Base-by-base conservation (phyloP, 345 rosid genomes). In the Passiflora organensis region DNA sequence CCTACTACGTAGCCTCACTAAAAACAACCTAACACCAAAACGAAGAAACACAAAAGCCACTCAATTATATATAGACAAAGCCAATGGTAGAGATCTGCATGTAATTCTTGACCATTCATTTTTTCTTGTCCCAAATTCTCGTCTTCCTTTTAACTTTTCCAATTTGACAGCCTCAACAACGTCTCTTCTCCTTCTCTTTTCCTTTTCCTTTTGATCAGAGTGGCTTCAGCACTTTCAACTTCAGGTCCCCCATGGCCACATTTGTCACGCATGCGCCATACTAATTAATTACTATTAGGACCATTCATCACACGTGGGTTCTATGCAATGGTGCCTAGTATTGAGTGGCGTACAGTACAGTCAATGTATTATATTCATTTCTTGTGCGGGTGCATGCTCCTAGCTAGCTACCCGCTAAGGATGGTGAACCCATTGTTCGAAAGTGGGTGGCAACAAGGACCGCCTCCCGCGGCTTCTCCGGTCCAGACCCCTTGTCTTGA, bases 221-320 rank as follows among this genome's bases (percentile, higher is more conserved):
- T n/a, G n/a, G n/a, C n/a, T n/a, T n/a, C n/a, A n/a, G 13, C 34
- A 28, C 34, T 2, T 28, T 28, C 3, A 28, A 28, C 3, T 19
- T 8, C 0, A 43, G 46, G 48, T 44, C 48, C 48, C 48, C 22
- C 20, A 12, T 6, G 48, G 48, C 48, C 48, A 3, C 16, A 14
- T 1, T n/a, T 13, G 17, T 42, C 45, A 14, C 8, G 16, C 32
- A 23, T 48, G 32, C 11, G 8, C 11, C n/a, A 32, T 44, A 6
- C 21, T 18, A 15, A n/a, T 59, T 59, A 59, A 39, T 41, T 19
- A 25, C 1, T 28, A 18, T 32, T 6, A 17, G 63, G 52, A 65
- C 53, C 54, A 38, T 14, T 39, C 13, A 39, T 38, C 43, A 11
- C 60, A 47, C 68, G 60, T 57, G 68, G 57, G 56, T 12, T 55